Base-by-base conservation (phyloP, 73 alveolate genomes). In the Paramecium sexaurelia region DNA sequence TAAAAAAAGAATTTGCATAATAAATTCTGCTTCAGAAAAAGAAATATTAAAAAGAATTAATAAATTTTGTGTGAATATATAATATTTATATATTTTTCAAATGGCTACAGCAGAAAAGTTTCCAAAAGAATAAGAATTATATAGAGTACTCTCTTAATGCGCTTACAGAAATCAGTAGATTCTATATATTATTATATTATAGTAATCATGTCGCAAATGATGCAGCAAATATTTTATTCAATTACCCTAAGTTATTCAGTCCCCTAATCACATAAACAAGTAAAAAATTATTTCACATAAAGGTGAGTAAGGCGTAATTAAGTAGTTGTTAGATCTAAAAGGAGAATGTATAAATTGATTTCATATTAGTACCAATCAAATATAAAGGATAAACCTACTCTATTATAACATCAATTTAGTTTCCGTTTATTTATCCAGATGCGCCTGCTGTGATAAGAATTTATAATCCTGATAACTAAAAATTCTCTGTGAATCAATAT, bases 221-320 rank as follows among this genome's bases (percentile, higher is more conserved):
- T 78, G 69, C 90, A 10, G 90, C 90, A 1, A 78, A 78, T 45
- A 43, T 78, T 22, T 15, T 78, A 61, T 78, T n/a, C 55, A 78
- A 78, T 43, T 78, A 78, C 55, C 32, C 32, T 41, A 78, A 78
- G 8, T 41, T 40, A 45, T 41, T 45, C 41, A 41, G 8, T 78
- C 73, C 68, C 3, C 36, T 11, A 43, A 36, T 20, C 17, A 41
- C 69, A 41, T 43, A 20, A 13, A 73, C 83, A 61, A 29, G 87
- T 73, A 73, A 2, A 33, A n/a, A 13, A 32, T 36, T 39, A 73
- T 36, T 3, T 73, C 9, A 78, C 8, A 19, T 78, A 5, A 78
- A 78, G 90, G 32, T 78, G 90, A 37, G 15, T 35, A 11, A 15
- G 90, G 90, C 1, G 2, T 40, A 11, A 78, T 40, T 5, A 78